A percentile compares a stretch with the other conserved stretches of the same genome.
These are phyloP conservation scores for Kodamaea arcana DNA, from an alignment of 1,139 yeast genomes.

Conservation along the genomic window DNA sequence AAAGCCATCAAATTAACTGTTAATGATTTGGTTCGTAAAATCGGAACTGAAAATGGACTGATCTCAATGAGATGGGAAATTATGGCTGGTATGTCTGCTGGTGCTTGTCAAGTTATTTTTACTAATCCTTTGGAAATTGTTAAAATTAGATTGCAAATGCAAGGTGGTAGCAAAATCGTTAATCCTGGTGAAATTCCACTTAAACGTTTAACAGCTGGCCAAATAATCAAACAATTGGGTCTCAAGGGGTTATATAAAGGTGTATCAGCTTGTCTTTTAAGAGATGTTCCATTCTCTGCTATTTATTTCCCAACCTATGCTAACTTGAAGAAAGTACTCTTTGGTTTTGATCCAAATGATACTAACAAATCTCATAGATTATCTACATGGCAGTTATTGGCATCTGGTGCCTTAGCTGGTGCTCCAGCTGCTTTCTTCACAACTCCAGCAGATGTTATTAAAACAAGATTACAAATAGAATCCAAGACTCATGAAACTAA, in stretches of 20 bases:
- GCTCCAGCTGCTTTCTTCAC: slow-evolving; percentile 97
- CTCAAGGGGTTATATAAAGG: slow-evolving; percentile 86
- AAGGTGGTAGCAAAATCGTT: slow-evolving; percentile 61
- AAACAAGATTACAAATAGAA: slow-evolving; percentile 90
- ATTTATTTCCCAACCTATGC: slow-evolving; percentile 98
- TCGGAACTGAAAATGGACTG: slow-evolving; percentile 56
- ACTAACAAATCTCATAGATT: slow-evolving; percentile 49
- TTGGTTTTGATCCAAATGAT: slow-evolving; percentile 74
- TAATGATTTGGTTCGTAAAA: slow-evolving; percentile 79
- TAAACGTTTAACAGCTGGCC: slow-evolving; percentile 56
- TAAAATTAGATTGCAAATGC: slow-evolving; percentile 91
- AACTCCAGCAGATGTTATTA: slow-evolving; percentile 94
- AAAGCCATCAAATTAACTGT: slow-evolving; percentile 96
- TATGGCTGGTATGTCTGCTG: slow-evolving; percentile 88
- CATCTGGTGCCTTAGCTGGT: slow-evolving; percentile 94
- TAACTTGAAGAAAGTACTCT: slow-evolving; percentile 77
- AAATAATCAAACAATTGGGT: slow-evolving; percentile 77
- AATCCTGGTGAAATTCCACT: slow-evolving; percentile 46
- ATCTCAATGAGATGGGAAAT: slow-evolving; percentile 73
- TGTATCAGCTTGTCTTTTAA: slow-evolving; percentile 81
- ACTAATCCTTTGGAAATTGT: slow-evolving; percentile 96
- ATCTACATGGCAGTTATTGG: slow-evolving; percentile 76
- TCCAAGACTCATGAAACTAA: slow-evolving; percentile 71
- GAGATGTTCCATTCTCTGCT: slow-evolving; percentile 97
- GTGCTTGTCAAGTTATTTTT: slow-evolving; percentile 94